Evolutionary conservation across 805 yeast species (phyloP).

Genomic region (Kazachstania kunashirensis): DNA sequence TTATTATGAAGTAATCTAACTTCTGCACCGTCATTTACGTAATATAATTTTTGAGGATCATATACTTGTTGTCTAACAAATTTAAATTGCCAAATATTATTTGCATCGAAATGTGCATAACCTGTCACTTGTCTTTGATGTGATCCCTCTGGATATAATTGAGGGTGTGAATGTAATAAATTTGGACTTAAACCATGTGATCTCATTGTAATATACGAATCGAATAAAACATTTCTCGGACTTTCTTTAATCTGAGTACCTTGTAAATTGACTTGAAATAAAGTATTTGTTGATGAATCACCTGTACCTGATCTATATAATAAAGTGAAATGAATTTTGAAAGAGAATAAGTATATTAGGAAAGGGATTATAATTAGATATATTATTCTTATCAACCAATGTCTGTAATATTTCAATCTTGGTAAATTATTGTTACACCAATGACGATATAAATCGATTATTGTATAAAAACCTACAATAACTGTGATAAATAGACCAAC

Average conservation of each 20-base stretch:
- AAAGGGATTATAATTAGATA: constrained; percentile 66
- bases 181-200: constrained; percentile 71
- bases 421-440: constrained; percentile 27
- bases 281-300: constrained; percentile 80
- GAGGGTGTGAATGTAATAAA: constrained; percentile 66
- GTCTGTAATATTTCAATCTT: constrained; percentile 36
- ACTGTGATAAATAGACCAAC: constrained; percentile 65
- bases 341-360: constrained; percentile 56
- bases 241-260: constrained; percentile 57
- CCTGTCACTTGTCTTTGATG: constrained; percentile 73
- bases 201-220: constrained; percentile 36
- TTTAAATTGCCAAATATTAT: constrained; percentile 61
- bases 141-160: constrained; percentile 66
- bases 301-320: constrained; percentile 83
- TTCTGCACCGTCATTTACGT: constrained; percentile 47
- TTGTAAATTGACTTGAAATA: constrained; percentile 78
- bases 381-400: constrained; percentile 64
- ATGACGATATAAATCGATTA: constrained; percentile 43
- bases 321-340: constrained; percentile 71
- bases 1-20: constrained; percentile 54
- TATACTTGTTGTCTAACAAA: constrained; percentile 27
- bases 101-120: constrained; percentile 63
- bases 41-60: neutral
- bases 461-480: constrained; percentile 49
- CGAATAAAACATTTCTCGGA: constrained; percentile 58